Conservation (phyloP, 257 asterid genomes). For the Fraxinus cuspidata region DNA sequence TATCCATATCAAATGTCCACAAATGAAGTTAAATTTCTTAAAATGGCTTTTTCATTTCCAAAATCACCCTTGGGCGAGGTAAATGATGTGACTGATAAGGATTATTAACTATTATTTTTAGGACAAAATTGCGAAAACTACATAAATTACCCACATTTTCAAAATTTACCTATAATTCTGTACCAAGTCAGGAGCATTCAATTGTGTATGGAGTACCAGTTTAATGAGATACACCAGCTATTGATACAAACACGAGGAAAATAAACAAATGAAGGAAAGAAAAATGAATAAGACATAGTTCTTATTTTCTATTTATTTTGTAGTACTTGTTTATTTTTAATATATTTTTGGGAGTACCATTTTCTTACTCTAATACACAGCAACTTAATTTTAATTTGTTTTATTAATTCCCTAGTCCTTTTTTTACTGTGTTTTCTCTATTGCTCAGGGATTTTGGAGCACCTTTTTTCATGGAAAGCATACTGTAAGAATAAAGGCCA, state of each 20-base stretch:
- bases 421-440: not conserved
- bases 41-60: not conserved
- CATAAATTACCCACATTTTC: not conserved
- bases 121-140: not conserved
- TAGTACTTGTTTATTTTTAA: not conserved
- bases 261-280: not conserved
- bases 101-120: constrained; percentile 38
- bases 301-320: not conserved
- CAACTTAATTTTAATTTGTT: not conserved
- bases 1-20: not conserved
- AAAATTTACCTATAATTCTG: not conserved
- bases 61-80: not conserved
- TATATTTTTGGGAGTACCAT: not conserved
- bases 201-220: not conserved
- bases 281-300: not conserved
- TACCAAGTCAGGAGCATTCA: not conserved
- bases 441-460: not conserved
- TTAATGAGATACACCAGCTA: not conserved
- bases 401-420: not conserved
- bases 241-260: not conserved
- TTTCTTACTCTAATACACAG: not conserved
- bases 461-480: not conserved
- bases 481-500: not conserved
- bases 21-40: not conserved
- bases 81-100: constrained; percentile 28